Percentiles rank a stretch among this genome's conserved stretches.
These are phyloP conservation scores for Phytophthora aleatoria DNA, from an alignment of 352 stramenopile genomes.

Conservation along the genomic window DNA sequence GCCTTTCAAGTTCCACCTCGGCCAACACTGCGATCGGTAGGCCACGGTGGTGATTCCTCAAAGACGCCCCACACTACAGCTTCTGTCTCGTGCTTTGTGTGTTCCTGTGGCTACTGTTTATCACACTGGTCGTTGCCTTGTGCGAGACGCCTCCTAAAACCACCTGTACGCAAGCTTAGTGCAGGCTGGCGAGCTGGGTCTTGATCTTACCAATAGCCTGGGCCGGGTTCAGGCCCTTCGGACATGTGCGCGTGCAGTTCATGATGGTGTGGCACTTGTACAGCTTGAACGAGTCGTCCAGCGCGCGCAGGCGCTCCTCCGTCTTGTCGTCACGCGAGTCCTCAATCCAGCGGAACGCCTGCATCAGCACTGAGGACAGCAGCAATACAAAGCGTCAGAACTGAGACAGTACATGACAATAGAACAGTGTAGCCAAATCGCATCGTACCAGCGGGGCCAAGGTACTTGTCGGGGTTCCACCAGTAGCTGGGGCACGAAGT, in stretches of 20 bases:
- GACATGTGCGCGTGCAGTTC: slow-evolving; percentile 99
- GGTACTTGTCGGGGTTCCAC: slow-evolving; percentile 98
- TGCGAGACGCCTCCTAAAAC: not conserved
- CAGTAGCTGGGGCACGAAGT: slow-evolving; percentile 99
- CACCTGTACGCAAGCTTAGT: slow-evolving; percentile 46
- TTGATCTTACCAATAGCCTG: slow-evolving; percentile 99
- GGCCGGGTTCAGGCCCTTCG: slow-evolving; percentile 99
- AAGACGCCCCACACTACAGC: slow-evolving; percentile 28
- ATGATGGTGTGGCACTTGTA: slow-evolving; percentile 99
- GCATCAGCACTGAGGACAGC: slow-evolving; percentile 80
- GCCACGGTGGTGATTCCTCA: slow-evolving; percentile 10
- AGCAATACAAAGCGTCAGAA: slow-evolving; percentile 5
- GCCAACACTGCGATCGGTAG: slow-evolving; percentile 35
- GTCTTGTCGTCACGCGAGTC: slow-evolving; percentile 98
- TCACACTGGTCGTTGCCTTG: slow-evolving; percentile 8
- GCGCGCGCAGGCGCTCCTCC: slow-evolving; percentile 92
- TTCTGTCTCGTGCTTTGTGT: slow-evolving; percentile 23
- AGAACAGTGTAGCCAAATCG: not conserved
- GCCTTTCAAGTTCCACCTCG: slow-evolving; percentile 1
- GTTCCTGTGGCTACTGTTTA: slow-evolving; percentile 28
- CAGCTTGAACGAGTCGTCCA: slow-evolving; percentile 99
- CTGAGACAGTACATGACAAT: slow-evolving; percentile 6
- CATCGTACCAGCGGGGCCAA: slow-evolving; percentile 83
- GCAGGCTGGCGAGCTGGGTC: slow-evolving; percentile 89
- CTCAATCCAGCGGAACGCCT: slow-evolving; percentile 99